Conservation (phyloP, 225 moss, liverwort and hornwort genomes). For the Marchantia paleacea region DNA sequence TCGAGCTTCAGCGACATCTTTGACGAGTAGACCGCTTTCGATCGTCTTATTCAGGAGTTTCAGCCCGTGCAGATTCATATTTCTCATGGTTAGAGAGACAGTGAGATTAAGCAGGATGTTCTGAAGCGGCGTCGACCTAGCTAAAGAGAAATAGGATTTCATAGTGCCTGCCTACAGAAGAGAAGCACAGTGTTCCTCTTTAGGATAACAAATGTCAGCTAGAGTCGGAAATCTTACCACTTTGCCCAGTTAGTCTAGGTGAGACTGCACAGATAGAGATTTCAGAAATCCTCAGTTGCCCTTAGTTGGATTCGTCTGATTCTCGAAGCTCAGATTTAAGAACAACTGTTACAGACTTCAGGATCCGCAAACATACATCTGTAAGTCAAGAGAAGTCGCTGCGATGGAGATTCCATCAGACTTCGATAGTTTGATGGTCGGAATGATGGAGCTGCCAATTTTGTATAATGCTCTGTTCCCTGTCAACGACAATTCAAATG, state of each 20-base stretch:
- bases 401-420: constrained; percentile 6
- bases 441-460: constrained; percentile 31
- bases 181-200: background rate
- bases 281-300: background rate
- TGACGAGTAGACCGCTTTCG: background rate
- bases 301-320: background rate
- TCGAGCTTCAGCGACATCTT: background rate
- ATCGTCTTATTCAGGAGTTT: background rate
- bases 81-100: background rate
- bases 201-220: background rate
- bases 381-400: background rate
- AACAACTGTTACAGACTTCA: background rate
- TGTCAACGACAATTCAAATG: background rate
- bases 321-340: background rate
- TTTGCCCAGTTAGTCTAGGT: background rate
- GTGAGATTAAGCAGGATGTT: no score
- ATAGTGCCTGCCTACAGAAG: no score
- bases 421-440: constrained; percentile 27
- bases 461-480: constrained; percentile 29
- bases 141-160: no score
- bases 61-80: background rate
- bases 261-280: background rate
- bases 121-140: no score
- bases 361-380: background rate
- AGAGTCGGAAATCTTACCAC: background rate